Base-by-base conservation (phyloP, 805 yeast genomes). In the Pichia thaimueangensis region DNA sequence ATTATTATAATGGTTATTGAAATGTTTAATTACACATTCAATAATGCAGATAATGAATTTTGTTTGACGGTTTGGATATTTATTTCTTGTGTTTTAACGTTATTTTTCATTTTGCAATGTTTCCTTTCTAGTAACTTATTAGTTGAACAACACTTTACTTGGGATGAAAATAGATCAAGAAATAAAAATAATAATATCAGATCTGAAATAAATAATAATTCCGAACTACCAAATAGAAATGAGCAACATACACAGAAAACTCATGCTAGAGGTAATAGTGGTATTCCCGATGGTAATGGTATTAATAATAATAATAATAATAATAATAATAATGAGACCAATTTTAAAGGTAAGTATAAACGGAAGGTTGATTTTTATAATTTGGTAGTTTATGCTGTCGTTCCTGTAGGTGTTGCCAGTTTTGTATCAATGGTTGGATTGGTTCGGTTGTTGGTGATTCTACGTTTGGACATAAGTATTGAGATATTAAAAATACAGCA, bases 351-450 rank as follows among this genome's bases (percentile, higher is more conserved):
- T 15, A 31, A 32, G 3, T 20, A 19, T n/a, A 35, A 77, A 31
- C 71, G 96, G 42, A 81, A 88, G 28, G 85, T 89, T 46, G 95
- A 91, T 59, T 70, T 89, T 42, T 86, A 87, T 60, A 86, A 84
- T 52, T 85, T 93, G 38, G 87, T 85, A 0, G 97, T 91, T 2
- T 91, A 86, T 65, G 97, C 97, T 2, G 98, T 91, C 31, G 96
- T 91, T n/a, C 98, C 98, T 0, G 87, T 91, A 15, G 97, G 98
- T 0, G 56, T 91, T 46, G 97, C 97, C 5, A 86, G 96, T 53
- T 91, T 93, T 55, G 64, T 89, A 20, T 88, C 97, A 3, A 86
- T 89, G 95, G 69, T 88, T 29, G 93, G 89, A 0, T 65, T 91
- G 30, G 65, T 91, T 15, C 65, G 97, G 47, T 76, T 84, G 37